Percentiles rank a stretch among this genome's conserved stretches.
Evolutionary conservation across 345 rosid genomes (phyloP).

Genomic region (Passiflora organensis): DNA sequence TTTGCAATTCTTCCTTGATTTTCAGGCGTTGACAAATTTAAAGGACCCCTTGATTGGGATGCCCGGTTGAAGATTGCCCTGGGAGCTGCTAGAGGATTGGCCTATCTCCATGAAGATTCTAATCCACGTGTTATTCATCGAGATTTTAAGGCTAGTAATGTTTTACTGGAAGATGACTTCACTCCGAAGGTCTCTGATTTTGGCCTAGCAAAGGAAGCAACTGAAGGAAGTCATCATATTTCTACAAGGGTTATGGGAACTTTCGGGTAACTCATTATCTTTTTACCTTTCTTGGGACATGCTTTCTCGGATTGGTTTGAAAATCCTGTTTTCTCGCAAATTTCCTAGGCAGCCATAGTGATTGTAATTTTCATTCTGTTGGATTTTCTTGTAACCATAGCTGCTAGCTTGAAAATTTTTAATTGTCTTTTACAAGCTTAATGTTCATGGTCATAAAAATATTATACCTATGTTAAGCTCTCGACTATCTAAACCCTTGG

Average conservation of each 20-base stretch:
- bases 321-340: neutral
- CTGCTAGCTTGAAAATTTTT: too few species aligned
- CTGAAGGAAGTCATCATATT: conserved; percentile 95
- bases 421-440: too few species aligned
- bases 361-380: too few species aligned
- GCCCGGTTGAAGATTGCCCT: conserved; percentile 92
- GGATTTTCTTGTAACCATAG: too few species aligned
- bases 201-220: conserved; percentile 98
- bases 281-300: too few species aligned
- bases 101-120: conserved; percentile 99
- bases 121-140: conserved; percentile 97
- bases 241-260: conserved; percentile 99
- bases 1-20: conserved; percentile 7
- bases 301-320: neutral
- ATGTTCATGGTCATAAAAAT: too few species aligned
- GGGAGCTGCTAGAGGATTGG: conserved; percentile 98
- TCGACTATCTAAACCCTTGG: conserved; percentile 5
- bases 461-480: neutral
- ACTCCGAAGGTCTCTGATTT: conserved; percentile 98
- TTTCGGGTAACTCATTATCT: conserved; percentile 64
- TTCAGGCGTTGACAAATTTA: conserved; percentile 52
- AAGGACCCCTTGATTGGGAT: conserved; percentile 95
- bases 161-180: conserved; percentile 79
- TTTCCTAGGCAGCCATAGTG: too few species aligned
- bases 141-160: conserved; percentile 97